These are phyloP conservation scores for Cercospora sojina DNA, from an alignment of 2,329 filamentous ascomycete species.

Conservation along the genomic window DNA sequence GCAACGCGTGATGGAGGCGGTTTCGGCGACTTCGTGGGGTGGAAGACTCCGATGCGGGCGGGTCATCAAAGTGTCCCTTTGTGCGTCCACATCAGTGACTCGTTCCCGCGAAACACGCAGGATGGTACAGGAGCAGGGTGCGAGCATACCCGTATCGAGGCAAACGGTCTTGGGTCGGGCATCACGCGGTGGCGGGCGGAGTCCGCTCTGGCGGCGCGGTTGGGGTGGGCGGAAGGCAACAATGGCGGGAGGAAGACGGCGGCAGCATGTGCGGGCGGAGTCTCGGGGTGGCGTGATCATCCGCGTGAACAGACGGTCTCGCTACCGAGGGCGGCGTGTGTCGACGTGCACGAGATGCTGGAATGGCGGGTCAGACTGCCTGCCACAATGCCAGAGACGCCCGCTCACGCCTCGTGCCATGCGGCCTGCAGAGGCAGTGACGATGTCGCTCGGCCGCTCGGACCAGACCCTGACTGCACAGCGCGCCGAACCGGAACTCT, in stretches of 20 bases:
- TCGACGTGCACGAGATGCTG: not conserved
- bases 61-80: constrained; percentile 47
- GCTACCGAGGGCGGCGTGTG: not conserved
- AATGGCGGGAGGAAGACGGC: not conserved
- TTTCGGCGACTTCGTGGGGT: constrained; percentile 35
- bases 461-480: not conserved
- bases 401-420: not conserved
- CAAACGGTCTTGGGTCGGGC: constrained; percentile 28
- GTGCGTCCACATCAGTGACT: constrained; percentile 18
- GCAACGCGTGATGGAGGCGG: constrained; percentile 38
- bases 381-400: not conserved
- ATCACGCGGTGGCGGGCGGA: constrained; percentile 14
- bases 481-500: not conserved
- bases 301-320: not conserved
- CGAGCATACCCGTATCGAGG: constrained; percentile 26
- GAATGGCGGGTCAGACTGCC: not conserved
- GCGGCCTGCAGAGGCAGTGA: not conserved
- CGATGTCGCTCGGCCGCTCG: not conserved
- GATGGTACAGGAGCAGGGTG: not conserved
- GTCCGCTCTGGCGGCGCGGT: not conserved
- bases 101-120: constrained; percentile 9
- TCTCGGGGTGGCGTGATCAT: not conserved
- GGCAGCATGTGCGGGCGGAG: not conserved
- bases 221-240: not conserved
- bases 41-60: constrained; percentile 41